Conservation (phyloP, 169 alveolate genomes). For the Eimeria maxima region DNA sequence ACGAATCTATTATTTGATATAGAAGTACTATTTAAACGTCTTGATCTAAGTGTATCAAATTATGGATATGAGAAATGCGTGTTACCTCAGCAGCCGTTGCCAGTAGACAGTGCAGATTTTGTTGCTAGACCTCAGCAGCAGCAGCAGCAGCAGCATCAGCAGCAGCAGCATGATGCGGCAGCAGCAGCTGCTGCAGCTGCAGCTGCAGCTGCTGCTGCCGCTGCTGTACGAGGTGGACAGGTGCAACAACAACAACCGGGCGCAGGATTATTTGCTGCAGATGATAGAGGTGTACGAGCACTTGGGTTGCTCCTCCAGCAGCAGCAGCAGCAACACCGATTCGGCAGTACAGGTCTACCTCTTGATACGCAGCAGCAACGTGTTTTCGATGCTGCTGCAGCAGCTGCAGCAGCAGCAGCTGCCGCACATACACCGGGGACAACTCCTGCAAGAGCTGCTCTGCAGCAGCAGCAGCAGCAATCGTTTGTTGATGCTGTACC, state of each 20-base stretch:
- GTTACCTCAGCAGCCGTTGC: constrained; percentile 60
- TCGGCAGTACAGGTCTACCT: constrained; percentile 25
- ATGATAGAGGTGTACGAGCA: constrained; percentile 39
- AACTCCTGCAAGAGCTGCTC: constrained; percentile 30
- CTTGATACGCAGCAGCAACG: constrained; percentile 57
- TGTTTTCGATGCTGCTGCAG: constrained; percentile 7
- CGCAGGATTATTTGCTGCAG: constrained; percentile 29
- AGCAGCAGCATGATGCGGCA: no score
- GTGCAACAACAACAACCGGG: constrained; percentile 57
- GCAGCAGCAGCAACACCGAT: constrained; percentile 38
- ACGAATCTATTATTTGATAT: constrained; percentile 94
- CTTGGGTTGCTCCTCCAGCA: constrained; percentile 61
- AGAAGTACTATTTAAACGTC: constrained; percentile 92
- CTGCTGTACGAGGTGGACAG: constrained; percentile 23
- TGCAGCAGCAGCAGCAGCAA: constrained; percentile 68
- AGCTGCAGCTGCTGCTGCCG: constrained; percentile 83
- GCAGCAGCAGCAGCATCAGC: no score
- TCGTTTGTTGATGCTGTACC: neutral
- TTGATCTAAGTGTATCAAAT: constrained; percentile 87
- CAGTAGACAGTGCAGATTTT: constrained; percentile 36
- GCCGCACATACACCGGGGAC: constrained; percentile 40
- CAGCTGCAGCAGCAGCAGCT: constrained; percentile 58
- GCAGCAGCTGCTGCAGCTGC: constrained; percentile 32
- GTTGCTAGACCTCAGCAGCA: no score
- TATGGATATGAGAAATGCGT: constrained; percentile 63